phyloP scores from a whole-genome alignment of 176 grass and related monocot genomes.

The Carex pumila region DNA sequence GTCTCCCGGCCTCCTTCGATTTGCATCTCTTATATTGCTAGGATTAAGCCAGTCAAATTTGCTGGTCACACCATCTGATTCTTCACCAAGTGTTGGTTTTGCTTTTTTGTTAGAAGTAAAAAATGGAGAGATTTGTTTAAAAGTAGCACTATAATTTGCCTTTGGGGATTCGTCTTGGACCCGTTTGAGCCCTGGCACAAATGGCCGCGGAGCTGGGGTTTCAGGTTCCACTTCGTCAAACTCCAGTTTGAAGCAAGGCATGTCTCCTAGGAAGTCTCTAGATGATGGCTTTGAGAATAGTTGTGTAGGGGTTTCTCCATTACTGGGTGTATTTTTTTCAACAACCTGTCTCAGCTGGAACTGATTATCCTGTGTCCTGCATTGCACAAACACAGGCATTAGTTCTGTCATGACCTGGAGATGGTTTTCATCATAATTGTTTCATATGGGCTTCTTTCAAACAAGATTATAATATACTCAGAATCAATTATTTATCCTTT shows the following conservation, averaged over 20 bases:
- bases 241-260: conserved; percentile 38
- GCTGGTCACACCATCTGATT: conserved; percentile 40
- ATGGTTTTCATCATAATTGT: background rate
- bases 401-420: background rate
- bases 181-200: conserved; percentile 56
- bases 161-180: conserved; percentile 46
- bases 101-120: conserved; percentile 46
- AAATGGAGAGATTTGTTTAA: conserved; percentile 18
- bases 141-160: background rate
- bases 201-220: conserved; percentile 49
- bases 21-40: conserved; percentile 63
- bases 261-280: background rate
- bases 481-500: background rate
- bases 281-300: conserved; percentile 9
- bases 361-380: background rate
- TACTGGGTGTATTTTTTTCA: background rate
- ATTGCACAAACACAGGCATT: background rate
- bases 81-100: conserved; percentile 40
- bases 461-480: background rate
- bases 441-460: background rate
- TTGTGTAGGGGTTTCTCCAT: background rate
- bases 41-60: conserved; percentile 95
- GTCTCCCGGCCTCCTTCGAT: conserved; percentile 51
- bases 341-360: background rate
- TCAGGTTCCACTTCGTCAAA: conserved; percentile 52